Evolutionary conservation across 495 filamentous ascomycete genomes (phyloP), one percentile per base, ranked within the genome.

Genomic region (Pseudomonodictys pantanalensis): DNA sequence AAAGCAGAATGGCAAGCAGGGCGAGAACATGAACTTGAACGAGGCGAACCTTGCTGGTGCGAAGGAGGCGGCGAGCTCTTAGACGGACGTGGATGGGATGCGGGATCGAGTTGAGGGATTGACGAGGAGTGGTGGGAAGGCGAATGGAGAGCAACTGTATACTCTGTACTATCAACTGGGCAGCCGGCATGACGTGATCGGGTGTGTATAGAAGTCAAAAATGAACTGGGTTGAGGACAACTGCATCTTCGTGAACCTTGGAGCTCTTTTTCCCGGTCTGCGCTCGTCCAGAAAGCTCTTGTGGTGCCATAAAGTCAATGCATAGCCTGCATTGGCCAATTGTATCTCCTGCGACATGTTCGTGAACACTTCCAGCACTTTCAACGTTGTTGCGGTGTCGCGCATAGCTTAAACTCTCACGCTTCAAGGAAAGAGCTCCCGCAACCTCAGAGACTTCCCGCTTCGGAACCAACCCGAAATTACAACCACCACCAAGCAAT

Each of bases 1-100:
- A 15, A 5, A 22, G 29, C 72, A 98, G 93, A 88, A 89, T 78
- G 95, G 93, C 79, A 97, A 97, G 83, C 91, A 95, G 79, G 87
- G 91, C 76, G 92, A 96, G 23, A 73, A 79, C 71, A 88, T 86
- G 79, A 83, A 77, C 69, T 73, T 97, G 53, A 85, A 81, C 58
- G 76, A 83, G 28, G 90, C 84, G 73, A 92, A 93, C 73, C 79
- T 81, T 58, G 78, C 77, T 45, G 79, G 85, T 18, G 75, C 82
- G 66, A 81, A 77, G 50, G 78, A 83, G 69, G 74, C 73, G 18
- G 66, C 48, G 30, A 50, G 42, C 11, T 51, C 52, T 24, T 58
- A 58, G 35, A 50, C 12, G 49, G 41, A 8, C 24, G 25, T 23
- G 6, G 17, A 39, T 3, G 8, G 43, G 22, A 30, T 41, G 26